These are phyloP conservation scores for Colletotrichum sidae DNA, from an alignment of 2,329 filamentous ascomycete species.

Conservation along the genomic window DNA sequence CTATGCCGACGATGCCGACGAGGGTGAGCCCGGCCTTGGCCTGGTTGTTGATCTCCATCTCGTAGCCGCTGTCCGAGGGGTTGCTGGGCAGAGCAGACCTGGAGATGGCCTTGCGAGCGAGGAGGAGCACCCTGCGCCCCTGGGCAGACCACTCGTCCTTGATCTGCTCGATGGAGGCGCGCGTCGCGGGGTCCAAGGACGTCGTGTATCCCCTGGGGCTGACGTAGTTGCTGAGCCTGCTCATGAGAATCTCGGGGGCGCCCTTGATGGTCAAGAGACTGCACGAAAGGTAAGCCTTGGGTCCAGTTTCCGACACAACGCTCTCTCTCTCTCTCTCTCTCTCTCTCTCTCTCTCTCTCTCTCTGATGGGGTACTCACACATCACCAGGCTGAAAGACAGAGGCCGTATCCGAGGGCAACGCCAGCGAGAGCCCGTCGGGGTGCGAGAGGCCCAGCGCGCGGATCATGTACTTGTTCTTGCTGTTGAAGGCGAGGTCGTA, in stretches of 20 bases:
- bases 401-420: slow-evolving; percentile 38
- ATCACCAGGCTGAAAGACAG: slow-evolving; percentile 42
- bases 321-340: too few relatives aligned
- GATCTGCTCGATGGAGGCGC: slow-evolving; percentile 62
- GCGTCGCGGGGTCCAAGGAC: slow-evolving; percentile 59
- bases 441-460: slow-evolving; percentile 62
- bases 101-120: slow-evolving; percentile 70
- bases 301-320: not conserved
- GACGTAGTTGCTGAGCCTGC: slow-evolving; percentile 69
- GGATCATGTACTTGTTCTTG: slow-evolving; percentile 86
- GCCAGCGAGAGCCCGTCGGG: slow-evolving; percentile 39
- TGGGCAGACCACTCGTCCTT: slow-evolving; percentile 78
- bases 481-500: slow-evolving; percentile 82
- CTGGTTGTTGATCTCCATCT: slow-evolving; percentile 67
- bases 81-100: slow-evolving; percentile 40
- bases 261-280: slow-evolving; percentile 81
- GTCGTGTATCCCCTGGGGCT: slow-evolving; percentile 65
- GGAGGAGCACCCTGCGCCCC: slow-evolving; percentile 74
- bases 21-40: slow-evolving; percentile 71
- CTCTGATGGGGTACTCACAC: slow-evolving; percentile 41
- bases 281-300: not conserved
- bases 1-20: slow-evolving; percentile 80
- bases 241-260: slow-evolving; percentile 79
- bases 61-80: slow-evolving; percentile 52
- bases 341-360: too few relatives aligned